Conservation (phyloP, 768 basidiomycete genomes). For the Calvatia gigantea region DNA sequence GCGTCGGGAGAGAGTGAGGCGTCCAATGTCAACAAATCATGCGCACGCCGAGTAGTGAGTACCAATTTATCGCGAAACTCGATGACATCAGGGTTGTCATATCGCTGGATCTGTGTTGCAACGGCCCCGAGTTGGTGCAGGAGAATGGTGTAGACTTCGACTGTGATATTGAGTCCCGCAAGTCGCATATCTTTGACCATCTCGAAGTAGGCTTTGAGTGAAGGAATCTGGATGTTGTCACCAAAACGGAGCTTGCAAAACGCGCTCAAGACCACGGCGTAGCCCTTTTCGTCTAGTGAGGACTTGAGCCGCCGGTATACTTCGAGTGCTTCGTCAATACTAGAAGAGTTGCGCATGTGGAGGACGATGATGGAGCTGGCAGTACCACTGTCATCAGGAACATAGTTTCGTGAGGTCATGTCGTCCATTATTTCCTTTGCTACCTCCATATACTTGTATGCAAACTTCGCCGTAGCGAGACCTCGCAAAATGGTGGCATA, state of each 20-base stretch:
- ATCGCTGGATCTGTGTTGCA: conserved; percentile 30
- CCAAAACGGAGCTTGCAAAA: conserved; percentile 59
- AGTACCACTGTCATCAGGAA: conserved; percentile 38
- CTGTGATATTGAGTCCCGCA: conserved; percentile 53
- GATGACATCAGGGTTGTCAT: conserved; percentile 5
- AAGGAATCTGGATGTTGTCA: conserved; percentile 34
- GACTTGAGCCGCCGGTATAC: conserved; percentile 47
- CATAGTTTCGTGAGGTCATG: conserved; percentile 53
- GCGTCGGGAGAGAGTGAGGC: conserved; percentile 69
- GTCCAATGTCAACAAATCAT: conserved; percentile 78
- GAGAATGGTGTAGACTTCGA: conserved; percentile 65
- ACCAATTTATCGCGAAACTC: conserved; percentile 33
- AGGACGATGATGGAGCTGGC: conserved; percentile 55
- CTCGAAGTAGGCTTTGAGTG: conserved; percentile 61
- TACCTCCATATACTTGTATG: conserved; percentile 44
- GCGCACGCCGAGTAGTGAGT: conserved; percentile 56
- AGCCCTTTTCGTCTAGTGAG: conserved; percentile 55
- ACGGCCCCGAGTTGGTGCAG: conserved; percentile 50
- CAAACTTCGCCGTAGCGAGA: conserved; percentile 39
- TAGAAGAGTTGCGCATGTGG: conserved; percentile 60
- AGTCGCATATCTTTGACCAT: conserved; percentile 80
- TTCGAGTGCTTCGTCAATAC: conserved; percentile 56
- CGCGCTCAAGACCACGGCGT: conserved; percentile 57
- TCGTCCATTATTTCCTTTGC: conserved; percentile 57
- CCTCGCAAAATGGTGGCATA: conserved; percentile 53